Evolutionary conservation across 345 rosid species (phyloP), one percentile per base, ranked within the genome.

Genomic region (Salix koriyanagi): DNA sequence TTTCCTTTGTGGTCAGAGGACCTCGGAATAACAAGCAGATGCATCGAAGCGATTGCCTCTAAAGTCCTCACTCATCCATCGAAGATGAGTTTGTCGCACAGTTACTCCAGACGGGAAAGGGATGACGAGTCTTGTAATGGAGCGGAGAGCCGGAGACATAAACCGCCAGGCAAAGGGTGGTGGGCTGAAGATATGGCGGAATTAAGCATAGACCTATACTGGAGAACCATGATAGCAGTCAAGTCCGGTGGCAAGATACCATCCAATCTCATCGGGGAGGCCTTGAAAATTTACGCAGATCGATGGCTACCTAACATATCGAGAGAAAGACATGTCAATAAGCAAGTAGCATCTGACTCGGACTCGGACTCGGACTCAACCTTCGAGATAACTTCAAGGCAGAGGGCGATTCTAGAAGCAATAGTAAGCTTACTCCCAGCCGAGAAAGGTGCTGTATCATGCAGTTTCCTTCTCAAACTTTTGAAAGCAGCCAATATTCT

Each of bases 181-280:
- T 96, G 99, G 99, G 99, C 93, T 67, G 96, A 96, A 79, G 99
- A 96, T 79, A 85, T 96, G 39, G 98, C 98, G 1, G 99, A 96
- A 82, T 76, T 96, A 75, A 84, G 97, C 39, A 89, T 96, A 44
- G 97, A 93, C 84, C 86, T 93, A 30, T 96, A 93, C 46, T 96
- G 97, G 99, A 91, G 97, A 82, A 87, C 90, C 46, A 90, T 93
- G 97, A 84, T 92, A 64, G 96, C 93, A 18, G 83, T 96, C 42
- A 96, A 96, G 80, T 89, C 99, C 9, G 91, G 94, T 32, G 94
- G 93, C 18, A 92, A 83, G 77, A 84, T 91, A 62, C 89, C 96
- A 4, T 75, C 91, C 2, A 87, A 69, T 77, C 89, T 96, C 23
- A 72, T 92, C 0, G 98, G 99, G 3, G 96, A 96, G 50, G 98